Base-by-base conservation (phyloP, 352 stramenopile genomes). In the Aphanomyces stellatus region DNA sequence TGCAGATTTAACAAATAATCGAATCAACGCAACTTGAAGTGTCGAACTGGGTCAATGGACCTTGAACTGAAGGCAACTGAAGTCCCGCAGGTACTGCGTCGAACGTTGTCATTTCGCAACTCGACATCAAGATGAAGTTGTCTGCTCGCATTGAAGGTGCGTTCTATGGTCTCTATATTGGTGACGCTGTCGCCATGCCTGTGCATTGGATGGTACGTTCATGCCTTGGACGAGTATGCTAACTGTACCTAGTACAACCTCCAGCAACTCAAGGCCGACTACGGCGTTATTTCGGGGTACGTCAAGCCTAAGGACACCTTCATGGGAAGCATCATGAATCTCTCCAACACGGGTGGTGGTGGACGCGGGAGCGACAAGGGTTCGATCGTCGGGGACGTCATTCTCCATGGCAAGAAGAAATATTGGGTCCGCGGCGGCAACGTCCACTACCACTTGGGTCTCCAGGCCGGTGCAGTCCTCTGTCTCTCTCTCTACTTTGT, bases 321-420 rank as follows among this genome's bases (percentile, higher is more conserved):
- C n/a, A n/a, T 69, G 13, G 82, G 83, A n/a, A 82, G 69, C 11
- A 94, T 94, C 69, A 73, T 94, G 60, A 86, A 85, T 70, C 80
- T 89, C 49, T 81, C 69, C 4, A 79, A 89, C 73, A 80, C 81
- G 3, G 87, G 88, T 55, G 85, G 85, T 46, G 85, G 76, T 19
- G 85, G 85, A 40, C 71, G 84, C 27, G 70, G 80, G 7, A 74
- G 55, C 27, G 72, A 69, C 31, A 53, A 71, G 27, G 68, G 73
- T 28, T 71, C 76, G 28, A 83, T 94, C 30, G 83, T 92, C 62
- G 85, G 85, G 8, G 72, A 84, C 71, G 78, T 94, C 13, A 94
- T 94, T 42, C 82, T 87, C 57, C 82, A 94, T 53, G 82, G 79
- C 11, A 94, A 94, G 73, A 78, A 82, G 51, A 61, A 81, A 13